Base-by-base conservation (phyloP, 208 protist species). In the Trypanosoma platydactyli region DNA sequence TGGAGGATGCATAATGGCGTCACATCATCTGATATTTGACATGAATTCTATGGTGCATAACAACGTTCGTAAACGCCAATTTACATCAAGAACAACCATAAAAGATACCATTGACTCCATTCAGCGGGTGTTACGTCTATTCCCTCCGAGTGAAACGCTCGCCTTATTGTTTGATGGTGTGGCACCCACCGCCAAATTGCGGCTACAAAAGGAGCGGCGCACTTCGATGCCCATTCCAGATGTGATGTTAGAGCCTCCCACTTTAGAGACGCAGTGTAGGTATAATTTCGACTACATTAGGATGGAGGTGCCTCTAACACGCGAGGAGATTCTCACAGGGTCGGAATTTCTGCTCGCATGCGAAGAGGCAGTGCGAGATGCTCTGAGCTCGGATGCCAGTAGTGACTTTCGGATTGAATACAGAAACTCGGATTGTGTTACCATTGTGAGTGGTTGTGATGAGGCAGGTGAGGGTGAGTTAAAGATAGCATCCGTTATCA, bases 11-110 rank as follows among this genome's bases (percentile, higher is more conserved):
- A 75, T 73, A 20, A 57, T 86, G 44, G 48, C 58, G 20, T 75
- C 84, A 1, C 48, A 83, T 35, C 84, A 96, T 66, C 70, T 96
- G 25, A 57, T 92, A 15, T 29, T 96, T 13, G 90, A 96, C 65
- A 96, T 96, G 90, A 96, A 96, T 60, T 58, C 73, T 11, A 42
- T 96, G 20, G 25, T 96, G 33, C 90, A 96, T 72, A 52, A 52
- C 18, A 54, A 71, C 25, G 89, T 88, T 68, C 18, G 35, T 12
- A 18, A 55, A 13, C 52, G 49, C 12, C 48, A 27, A 18, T 72
- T 81, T 11, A 81, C 51, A 16, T 83, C 77, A 0, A 51, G 51
- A 6, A 66, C 73, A 27, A 79, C 78, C 29, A 75, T 92, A 40
- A 27, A 63, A 16, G 68, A 70, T 25, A 67, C 89, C 24, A 38